Evolutionary conservation across 202 grass and related monocot genomes (phyloP), one percentile per base, ranked within the genome.

Genomic region (Hordeum pubiflorum): DNA sequence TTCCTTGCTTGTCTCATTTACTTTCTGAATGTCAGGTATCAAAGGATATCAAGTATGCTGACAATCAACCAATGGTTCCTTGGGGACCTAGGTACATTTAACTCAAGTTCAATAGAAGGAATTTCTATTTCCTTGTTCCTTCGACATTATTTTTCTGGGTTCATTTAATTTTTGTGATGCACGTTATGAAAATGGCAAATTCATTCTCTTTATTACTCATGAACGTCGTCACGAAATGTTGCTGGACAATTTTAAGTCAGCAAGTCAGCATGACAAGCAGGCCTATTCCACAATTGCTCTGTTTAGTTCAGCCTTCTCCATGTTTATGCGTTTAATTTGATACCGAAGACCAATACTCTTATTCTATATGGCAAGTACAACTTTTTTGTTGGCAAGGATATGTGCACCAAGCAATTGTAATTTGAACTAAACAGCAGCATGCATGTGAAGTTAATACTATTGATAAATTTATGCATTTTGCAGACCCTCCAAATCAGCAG

Each of bases 11-110:
- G 11, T 77, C 20, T 81, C 27, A 76, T 81, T 57, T 81, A 31
- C 21, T 41, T 74, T 12, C 21, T 32, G 0, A 41, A 38, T 78
- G 26, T 77, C 73, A 97, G 95, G 92, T 97, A 33, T 98, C 92
- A 9, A 89, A 93, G 84, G 95, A 98, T 88, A 95, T 98, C 71
- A 95, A 93, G 77, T 95, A 89, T 89, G 95, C 95, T 81, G 95
- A 98, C 58, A 83, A 95, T 65, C 89, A 94, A 43, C 95, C 95
- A 12, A 86, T 98, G 14, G 88, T 95, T 34, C 88, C 90, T 48
- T 98, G 95, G 95, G 92, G 86, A 48, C 95, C 95, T 18, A 98
- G 95, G 95, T 98, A 78, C 12, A 67, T 81, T 68, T 58, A 67
- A 50, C 37, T 74, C 7, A 66, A 80, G 7, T 73, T 56, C 13